A percentile compares a stretch with the other conserved stretches of the same genome.
Evolutionary conservation across 2,329 filamentous ascomycete genomes (phyloP).

Genomic region (Sclerotinia spermophila): DNA sequence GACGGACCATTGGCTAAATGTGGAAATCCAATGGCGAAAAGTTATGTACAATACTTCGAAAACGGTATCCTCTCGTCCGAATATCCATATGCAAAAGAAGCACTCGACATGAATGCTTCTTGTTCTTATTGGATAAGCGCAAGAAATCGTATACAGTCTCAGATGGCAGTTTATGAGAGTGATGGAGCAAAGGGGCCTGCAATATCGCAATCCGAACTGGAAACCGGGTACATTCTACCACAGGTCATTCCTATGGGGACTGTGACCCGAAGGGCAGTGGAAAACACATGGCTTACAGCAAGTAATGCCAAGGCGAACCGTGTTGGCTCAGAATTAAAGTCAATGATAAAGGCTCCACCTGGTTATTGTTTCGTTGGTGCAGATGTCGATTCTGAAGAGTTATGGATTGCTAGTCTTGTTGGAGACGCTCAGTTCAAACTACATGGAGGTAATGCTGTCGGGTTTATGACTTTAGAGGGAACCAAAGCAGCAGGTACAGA

Average conservation of each 20-base stretch:
- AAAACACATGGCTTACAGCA: conserved; percentile 97
- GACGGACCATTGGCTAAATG: conserved; percentile 85
- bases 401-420: conserved; percentile 96
- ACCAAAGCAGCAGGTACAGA: conserved; percentile 93
- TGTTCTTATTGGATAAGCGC: conserved; percentile 99
- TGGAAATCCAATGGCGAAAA: conserved; percentile 83
- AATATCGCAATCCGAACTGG: conserved; percentile 25
- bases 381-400: conserved; percentile 93
- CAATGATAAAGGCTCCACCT: conserved; percentile 88
- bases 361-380: conserved; percentile 95
- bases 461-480: conserved; percentile 98
- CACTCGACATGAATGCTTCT: conserved; percentile 95
- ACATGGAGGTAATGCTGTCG: conserved; percentile 93
- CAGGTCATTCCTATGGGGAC: conserved; percentile 99
- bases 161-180: conserved; percentile 86
- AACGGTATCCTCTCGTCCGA: conserved; percentile 83
- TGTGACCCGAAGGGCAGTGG: conserved; percentile 87
- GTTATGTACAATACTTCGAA: conserved; percentile 88
- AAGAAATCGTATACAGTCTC: conserved; percentile 85
- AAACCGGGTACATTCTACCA: conserved; percentile 80
- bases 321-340: conserved; percentile 93
- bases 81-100: conserved; percentile 86
- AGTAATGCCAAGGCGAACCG: conserved; percentile 96
- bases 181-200: conserved; percentile 44
- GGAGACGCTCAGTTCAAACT: conserved; percentile 93